Conservation (phyloP, 345 rosid genomes). For the Dipteronia dyeriana region DNA sequence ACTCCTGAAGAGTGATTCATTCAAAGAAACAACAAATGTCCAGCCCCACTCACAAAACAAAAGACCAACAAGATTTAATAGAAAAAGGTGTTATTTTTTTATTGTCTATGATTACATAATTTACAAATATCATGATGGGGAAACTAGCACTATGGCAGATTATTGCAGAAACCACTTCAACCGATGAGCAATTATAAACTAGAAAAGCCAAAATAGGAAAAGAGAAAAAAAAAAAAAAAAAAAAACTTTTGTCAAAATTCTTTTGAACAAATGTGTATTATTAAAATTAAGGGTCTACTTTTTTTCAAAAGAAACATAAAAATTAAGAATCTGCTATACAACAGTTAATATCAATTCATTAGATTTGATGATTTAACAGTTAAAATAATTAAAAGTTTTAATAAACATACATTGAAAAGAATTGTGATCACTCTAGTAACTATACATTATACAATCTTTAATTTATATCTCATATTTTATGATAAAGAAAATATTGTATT, state of each 20-base stretch:
- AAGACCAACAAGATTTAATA: constrained; percentile 25
- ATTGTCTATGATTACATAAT: constrained; percentile 23
- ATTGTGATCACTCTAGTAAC: neutral
- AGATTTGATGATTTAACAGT: too few relatives aligned
- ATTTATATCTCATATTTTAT: neutral
- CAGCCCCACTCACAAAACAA: constrained; percentile 21
- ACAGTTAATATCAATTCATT: neutral
- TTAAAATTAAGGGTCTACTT: too few relatives aligned
- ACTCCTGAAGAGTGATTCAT: constrained; percentile 10
- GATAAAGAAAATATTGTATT: too few relatives aligned
- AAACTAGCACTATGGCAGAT: neutral
- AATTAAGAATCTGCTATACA: too few relatives aligned
- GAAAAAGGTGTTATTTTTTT: constrained; percentile 25
- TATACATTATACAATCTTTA: neutral
- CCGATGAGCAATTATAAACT: neutral
- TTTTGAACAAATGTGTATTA: too few relatives aligned
- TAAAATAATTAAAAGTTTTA: too few relatives aligned
- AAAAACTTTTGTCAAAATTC: neutral
- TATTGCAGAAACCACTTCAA: constrained; percentile 11
- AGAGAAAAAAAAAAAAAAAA: neutral
- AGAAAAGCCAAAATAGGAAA: neutral
- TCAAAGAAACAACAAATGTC: constrained; percentile 10
- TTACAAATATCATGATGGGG: constrained; percentile 12
- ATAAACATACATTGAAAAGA: neutral
- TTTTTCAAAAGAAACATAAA: too few relatives aligned